These are phyloP conservation scores for Moniliophthora roreri DNA, from an alignment of 1,284 basidiomycete genomes.

Conservation along the genomic window DNA sequence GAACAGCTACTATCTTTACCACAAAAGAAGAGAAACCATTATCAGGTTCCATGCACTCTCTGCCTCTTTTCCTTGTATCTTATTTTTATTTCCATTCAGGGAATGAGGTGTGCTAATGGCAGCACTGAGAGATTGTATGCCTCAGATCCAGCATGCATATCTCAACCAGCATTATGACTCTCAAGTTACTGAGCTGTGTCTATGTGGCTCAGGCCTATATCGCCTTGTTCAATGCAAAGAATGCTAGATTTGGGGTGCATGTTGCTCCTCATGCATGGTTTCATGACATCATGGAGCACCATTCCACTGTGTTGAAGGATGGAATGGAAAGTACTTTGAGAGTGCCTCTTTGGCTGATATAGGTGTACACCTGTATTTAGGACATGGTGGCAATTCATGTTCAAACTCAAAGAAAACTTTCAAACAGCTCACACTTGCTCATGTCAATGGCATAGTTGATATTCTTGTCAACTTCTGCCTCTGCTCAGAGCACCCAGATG, in stretches of 20 bases:
- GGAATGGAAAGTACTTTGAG: conserved; percentile 19
- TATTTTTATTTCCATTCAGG: not conserved
- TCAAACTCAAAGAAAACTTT: conserved; percentile 2
- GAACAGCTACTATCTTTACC: no score
- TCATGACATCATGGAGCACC: conserved; percentile 14
- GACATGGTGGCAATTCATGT: conserved; percentile 12
- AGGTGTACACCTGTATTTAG: conserved; percentile 7
- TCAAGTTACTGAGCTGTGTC: conserved; percentile 1
- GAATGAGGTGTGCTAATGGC: not conserved
- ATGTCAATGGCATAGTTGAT: conserved; percentile 24
- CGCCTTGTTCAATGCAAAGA: conserved; percentile 17
- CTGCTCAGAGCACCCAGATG: conserved; percentile 11
- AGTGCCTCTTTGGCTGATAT: conserved; percentile 6
- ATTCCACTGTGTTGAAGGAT: conserved; percentile 20
- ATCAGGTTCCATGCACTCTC: no score
- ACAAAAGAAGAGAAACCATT: no score
- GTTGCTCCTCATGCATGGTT: conserved; percentile 18
- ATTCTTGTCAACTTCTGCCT: conserved; percentile 18
- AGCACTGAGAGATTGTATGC: not conserved
- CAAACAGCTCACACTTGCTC: conserved; percentile 10
- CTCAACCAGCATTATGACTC: conserved; percentile 7
- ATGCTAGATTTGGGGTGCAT: conserved; percentile 15
- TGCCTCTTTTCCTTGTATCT: no score
- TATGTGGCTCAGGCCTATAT: not conserved
- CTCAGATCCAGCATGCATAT: conserved; percentile 10